phyloP scores from a whole-genome alignment of 2,329 filamentous ascomycete genomes.

The Ascochyta rabiei region DNA sequence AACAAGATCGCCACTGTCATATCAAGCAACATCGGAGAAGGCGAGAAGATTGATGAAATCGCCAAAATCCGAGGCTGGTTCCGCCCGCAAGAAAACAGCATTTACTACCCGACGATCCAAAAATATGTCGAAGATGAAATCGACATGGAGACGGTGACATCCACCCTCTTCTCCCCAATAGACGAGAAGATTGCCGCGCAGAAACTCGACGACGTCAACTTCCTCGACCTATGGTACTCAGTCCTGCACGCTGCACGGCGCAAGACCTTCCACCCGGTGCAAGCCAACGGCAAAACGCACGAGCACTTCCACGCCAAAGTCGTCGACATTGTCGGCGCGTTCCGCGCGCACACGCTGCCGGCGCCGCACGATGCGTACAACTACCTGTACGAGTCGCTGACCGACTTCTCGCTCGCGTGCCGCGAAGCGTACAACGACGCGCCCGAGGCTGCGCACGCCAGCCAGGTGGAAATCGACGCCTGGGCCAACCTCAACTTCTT shows the following conservation, averaged over 20 bases:
- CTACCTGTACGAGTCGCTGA: slow-evolving; percentile 27
- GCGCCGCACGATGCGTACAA: slow-evolving; percentile 27
- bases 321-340: slow-evolving; percentile 26
- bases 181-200: slow-evolving; percentile 31
- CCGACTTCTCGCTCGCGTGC: slow-evolving; percentile 30
- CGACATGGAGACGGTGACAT: slow-evolving; percentile 20
- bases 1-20: slow-evolving; percentile 26
- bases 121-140: slow-evolving; percentile 27
- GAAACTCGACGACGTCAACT: slow-evolving; percentile 27
- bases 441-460: slow-evolving; percentile 24
- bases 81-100: slow-evolving; percentile 30
- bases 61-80: slow-evolving; percentile 40
- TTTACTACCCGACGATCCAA: slow-evolving; percentile 31
- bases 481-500: slow-evolving; percentile 44
- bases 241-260: slow-evolving; percentile 40
- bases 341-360: slow-evolving; percentile 34
- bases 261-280: slow-evolving; percentile 20
- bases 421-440: slow-evolving; percentile 42
- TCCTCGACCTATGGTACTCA: slow-evolving; percentile 38
- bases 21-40: slow-evolving; percentile 20
- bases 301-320: slow-evolving; percentile 24
- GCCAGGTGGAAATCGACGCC: slow-evolving; percentile 32
- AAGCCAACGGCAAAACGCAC: neutral
- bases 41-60: slow-evolving; percentile 38
- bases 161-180: slow-evolving; percentile 31